Conservation (phyloP, 306 rosid genomes). For the Trifolium subterraneum region DNA sequence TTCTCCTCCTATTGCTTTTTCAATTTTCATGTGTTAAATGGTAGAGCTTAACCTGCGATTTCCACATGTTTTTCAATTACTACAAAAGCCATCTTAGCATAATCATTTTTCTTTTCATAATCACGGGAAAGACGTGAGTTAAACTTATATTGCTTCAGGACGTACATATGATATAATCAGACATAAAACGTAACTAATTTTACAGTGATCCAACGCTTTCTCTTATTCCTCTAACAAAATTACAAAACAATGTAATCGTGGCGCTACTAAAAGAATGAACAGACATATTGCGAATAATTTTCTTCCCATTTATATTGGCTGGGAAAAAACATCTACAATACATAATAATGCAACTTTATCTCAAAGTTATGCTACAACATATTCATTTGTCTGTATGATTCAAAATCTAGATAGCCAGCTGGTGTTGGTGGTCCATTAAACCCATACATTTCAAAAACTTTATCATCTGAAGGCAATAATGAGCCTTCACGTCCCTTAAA, state of each 20-base stretch:
- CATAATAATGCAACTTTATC: conserved; percentile 35
- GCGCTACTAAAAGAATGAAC: conserved; percentile 37
- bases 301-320: conserved; percentile 45
- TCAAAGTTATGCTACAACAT: conserved; percentile 51
- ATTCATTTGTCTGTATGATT: conserved; percentile 83
- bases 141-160: conserved; percentile 10
- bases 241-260: conserved; percentile 10
- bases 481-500: conserved; percentile 86
- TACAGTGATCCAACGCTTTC: conserved; percentile 36
- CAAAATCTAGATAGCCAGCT: conserved; percentile 65
- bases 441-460: conserved; percentile 72
- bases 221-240: conserved; percentile 34
- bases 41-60: no score
- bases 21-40: no score
- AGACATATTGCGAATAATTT: conserved; percentile 36
- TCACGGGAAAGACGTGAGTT: conserved; percentile 4
- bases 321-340: conserved; percentile 37
- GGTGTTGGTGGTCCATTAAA: conserved; percentile 61
- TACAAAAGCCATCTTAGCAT: no score
- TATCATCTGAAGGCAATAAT: conserved; percentile 68
- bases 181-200: conserved; percentile 22
- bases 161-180: conserved; percentile 19
- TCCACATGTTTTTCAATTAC: no score
- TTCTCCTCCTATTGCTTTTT: no score
- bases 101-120: background rate